Evolutionary conservation across 2,329 filamentous ascomycete genomes (phyloP).

Genomic region (Phyllosticta citriasiana): DNA sequence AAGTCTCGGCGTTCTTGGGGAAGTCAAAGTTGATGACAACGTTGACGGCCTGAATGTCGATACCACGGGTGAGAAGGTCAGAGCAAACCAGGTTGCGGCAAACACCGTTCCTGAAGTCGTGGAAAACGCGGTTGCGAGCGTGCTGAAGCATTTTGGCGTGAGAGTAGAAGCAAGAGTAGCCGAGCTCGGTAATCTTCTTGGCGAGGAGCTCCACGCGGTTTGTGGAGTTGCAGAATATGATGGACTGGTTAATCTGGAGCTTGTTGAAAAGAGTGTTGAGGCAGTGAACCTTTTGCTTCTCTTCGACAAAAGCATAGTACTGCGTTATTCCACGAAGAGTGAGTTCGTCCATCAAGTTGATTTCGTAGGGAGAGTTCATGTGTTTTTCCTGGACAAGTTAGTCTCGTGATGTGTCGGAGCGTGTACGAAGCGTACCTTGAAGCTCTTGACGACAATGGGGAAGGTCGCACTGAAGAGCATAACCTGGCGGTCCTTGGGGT

Average conservation of each 20-base stretch:
- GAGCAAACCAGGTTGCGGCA: constrained; percentile 98
- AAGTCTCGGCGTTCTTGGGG: constrained; percentile 98
- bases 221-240: constrained; percentile 99
- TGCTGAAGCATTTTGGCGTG: constrained; percentile 97
- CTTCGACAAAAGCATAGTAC: constrained; percentile 98
- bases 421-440: constrained; percentile 48
- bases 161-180: constrained; percentile 99
- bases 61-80: constrained; percentile 93
- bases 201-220: constrained; percentile 95
- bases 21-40: constrained; percentile 99
- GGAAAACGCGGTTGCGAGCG: constrained; percentile 95
- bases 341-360: constrained; percentile 98
- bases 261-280: constrained; percentile 98
- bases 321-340: constrained; percentile 97
- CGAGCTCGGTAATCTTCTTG: constrained; percentile 98
- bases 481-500: constrained; percentile 94
- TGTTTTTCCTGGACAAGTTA: constrained; percentile 63
- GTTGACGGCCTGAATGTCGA: constrained; percentile 98
- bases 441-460: constrained; percentile 91
- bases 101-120: constrained; percentile 96
- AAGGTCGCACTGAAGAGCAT: constrained; percentile 99
- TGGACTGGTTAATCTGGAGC: constrained; percentile 98
- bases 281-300: constrained; percentile 98
- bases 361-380: constrained; percentile 93
- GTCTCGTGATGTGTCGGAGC: constrained; percentile 9